A percentile compares a stretch with the other conserved stretches of the same genome.
phyloP scores from a whole-genome alignment of 805 yeast species.

The Schwanniomyces sp. region DNA sequence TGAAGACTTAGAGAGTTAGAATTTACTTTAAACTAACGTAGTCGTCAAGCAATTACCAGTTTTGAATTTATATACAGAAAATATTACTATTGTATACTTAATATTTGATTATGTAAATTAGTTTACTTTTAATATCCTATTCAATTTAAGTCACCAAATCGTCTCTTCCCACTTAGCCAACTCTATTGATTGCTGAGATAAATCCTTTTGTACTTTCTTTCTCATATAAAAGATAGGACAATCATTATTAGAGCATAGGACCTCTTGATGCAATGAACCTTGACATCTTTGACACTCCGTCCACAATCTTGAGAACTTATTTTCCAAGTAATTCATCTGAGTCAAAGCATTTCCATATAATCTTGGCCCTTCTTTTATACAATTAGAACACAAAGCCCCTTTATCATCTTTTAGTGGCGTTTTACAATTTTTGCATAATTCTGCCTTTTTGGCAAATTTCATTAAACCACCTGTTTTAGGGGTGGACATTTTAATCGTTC shows the following conservation, averaged over 20 bases:
- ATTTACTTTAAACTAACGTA: background rate
- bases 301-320: constrained; percentile 87
- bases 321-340: constrained; percentile 76
- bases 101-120: background rate
- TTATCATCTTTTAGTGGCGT: constrained; percentile 66
- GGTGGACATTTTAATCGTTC: constrained; percentile 70
- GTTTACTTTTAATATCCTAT: background rate
- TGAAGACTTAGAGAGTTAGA: background rate
- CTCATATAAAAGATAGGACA: constrained; percentile 98
- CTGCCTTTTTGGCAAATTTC: constrained; percentile 89
- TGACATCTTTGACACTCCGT: constrained; percentile 98
- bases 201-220: constrained; percentile 78
- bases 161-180: constrained; percentile 65
- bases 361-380: constrained; percentile 70
- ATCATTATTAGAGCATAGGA: constrained; percentile 90
- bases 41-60: background rate
- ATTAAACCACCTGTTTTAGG: constrained; percentile 84
- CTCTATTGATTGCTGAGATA: constrained; percentile 55
- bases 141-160: constrained; percentile 39
- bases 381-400: constrained; percentile 80
- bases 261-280: constrained; percentile 94
- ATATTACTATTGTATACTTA: background rate
- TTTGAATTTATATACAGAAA: background rate
- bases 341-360: constrained; percentile 80
- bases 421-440: constrained; percentile 85